Evolutionary conservation across 495 filamentous ascomycete genomes (phyloP).

Genomic region (Chaetomium cochliodes): DNA sequence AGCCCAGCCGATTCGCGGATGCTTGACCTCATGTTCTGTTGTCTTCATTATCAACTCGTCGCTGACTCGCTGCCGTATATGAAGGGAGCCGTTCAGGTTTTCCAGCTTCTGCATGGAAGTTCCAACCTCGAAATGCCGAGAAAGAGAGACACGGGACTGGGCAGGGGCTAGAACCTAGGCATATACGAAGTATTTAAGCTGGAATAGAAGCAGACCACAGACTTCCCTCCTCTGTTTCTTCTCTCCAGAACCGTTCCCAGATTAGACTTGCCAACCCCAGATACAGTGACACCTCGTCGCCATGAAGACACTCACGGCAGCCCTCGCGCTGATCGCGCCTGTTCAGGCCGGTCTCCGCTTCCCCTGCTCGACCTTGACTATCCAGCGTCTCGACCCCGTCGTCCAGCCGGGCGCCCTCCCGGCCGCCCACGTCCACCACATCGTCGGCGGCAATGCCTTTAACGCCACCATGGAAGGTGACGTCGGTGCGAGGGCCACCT

Average conservation of each 20-base stretch:
- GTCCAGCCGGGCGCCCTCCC: slow-evolving; percentile 43
- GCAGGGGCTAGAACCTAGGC: not conserved
- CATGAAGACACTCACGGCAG: slow-evolving; percentile 17
- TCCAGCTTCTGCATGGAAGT: no score
- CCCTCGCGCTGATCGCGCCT: slow-evolving; percentile 5
- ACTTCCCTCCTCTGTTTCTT: not conserved
- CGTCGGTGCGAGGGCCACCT: slow-evolving; percentile 42
- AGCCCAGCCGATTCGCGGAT: not conserved
- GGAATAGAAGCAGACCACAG: not conserved
- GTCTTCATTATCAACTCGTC: not conserved
- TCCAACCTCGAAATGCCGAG: not conserved
- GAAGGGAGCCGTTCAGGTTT: not conserved
- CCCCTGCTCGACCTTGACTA: slow-evolving; percentile 21
- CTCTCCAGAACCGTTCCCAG: not conserved
- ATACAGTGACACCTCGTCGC: not conserved
- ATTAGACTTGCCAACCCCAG: not conserved
- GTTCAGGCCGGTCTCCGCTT: slow-evolving; percentile 25
- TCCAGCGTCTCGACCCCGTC: slow-evolving; percentile 48
- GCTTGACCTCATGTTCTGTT: not conserved
- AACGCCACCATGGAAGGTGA: slow-evolving; percentile 52
- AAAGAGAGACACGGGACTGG: not conserved
- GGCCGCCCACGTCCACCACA: slow-evolving; percentile 49
- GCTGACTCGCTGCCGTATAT: not conserved
- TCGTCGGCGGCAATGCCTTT: slow-evolving; percentile 53
- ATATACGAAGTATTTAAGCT: not conserved